Evolutionary conservation across 2,329 filamentous ascomycete genomes (phyloP), one percentile per base, ranked within the genome.

Genomic region (Coniochaeta prunicola): DNA sequence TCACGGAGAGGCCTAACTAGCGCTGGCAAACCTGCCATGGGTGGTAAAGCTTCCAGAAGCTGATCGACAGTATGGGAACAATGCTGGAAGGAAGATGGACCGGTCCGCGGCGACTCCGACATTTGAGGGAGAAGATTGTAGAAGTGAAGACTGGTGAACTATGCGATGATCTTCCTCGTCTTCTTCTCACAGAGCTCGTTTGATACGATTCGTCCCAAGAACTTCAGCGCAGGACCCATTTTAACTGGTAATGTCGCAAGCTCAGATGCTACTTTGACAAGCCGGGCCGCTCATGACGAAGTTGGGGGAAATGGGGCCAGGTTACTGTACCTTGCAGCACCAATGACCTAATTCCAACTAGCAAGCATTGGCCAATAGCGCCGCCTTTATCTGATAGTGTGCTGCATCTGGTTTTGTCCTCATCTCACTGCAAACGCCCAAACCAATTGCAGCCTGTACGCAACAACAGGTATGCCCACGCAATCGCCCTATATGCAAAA

Each of bases 41-140:
- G 28, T 30, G 45, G 45, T 6, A 50, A 28, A 60, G 59, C 63
- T 65, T 64, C 64, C 58, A 65, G 62, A 65, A 65, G 56, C 48
- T 59, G 57, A 61, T 59, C 50, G 57, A 45, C 60, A 15, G 30
- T 5, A 26, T 30, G 45, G 24, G 45, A 50, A 50, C 45, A 26
- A 50, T 50, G 45, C 45, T 50, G 21, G 45, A 26, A 28, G 40
- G 13, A 12, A 6, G 24, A 21, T 24, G 40, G 40, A 26, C 19
- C 45, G 45, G 45, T 30, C 45, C 45, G 45, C 45, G 45, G 24
- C 45, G 24, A 28, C 21, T 28, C 45, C 45, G 45, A 50, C 45
- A 50, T 50, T 50, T 28, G 24, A 50, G 45, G 45, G 45, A 50
- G 6, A 28, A 30, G 7, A 15, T 24, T 50, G 45, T 4, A 50